Evolutionary conservation across 371 early-diverging fungal species (phyloP).

Genomic region (Massospora cicadina): DNA sequence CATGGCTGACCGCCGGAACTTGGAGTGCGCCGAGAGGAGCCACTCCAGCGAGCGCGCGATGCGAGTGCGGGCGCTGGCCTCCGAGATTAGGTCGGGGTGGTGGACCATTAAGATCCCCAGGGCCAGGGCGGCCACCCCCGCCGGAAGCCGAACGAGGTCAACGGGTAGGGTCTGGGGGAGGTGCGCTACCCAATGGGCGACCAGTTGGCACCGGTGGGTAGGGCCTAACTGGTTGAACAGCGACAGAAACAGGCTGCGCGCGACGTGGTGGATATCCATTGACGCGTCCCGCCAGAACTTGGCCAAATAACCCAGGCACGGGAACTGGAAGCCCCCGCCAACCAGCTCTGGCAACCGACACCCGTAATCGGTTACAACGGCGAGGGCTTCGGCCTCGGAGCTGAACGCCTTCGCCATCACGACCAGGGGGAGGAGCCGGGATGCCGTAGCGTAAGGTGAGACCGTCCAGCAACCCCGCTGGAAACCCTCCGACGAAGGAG

Average conservation of each 20-base stretch:
- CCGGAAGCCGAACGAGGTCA: constrained; percentile 27
- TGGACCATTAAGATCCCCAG: constrained; percentile 50
- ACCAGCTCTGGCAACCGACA: constrained; percentile 25
- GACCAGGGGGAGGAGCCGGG: constrained; percentile 3
- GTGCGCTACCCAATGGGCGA: constrained; percentile 40
- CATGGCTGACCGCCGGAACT: not conserved
- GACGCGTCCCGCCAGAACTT: constrained; percentile 76
- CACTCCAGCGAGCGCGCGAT: not conserved
- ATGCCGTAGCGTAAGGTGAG: not conserved
- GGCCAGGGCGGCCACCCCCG: constrained; percentile 52
- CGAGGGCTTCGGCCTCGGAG: not conserved
- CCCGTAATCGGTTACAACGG: not conserved
- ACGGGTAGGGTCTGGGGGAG: constrained; percentile 33
- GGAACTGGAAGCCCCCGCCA: constrained; percentile 29
- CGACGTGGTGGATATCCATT: constrained; percentile 27
- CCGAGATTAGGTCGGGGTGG: constrained; percentile 26
- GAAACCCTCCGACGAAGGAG: not conserved
- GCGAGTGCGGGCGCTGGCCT: not conserved
- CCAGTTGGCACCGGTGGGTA: constrained; percentile 22
- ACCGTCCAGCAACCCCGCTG: not conserved
- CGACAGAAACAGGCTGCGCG: constrained; percentile 23
- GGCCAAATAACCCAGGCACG: constrained; percentile 53
- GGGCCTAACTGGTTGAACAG: constrained; percentile 24
- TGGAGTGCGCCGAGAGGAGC: constrained; percentile 7
- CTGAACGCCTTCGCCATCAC: not conserved